Base-by-base conservation (phyloP, 2,329 filamentous ascomycete species). In the Corinectria fuckeliana region DNA sequence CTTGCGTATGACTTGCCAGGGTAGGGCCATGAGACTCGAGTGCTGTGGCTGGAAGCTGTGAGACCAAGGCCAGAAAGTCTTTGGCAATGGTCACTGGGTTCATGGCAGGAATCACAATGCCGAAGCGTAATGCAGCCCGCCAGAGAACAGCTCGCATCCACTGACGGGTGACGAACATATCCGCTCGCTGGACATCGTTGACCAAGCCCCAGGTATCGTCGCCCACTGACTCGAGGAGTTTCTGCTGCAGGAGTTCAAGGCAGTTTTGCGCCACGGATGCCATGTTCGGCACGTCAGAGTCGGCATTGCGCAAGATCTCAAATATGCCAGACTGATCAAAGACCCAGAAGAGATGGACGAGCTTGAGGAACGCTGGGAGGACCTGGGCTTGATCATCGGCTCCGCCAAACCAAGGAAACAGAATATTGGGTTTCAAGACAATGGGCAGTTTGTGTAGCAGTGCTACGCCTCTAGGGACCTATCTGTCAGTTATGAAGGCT, bases 61-160 rank as follows among this genome's bases (percentile, higher is more conserved):
- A 75, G 5, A 82, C 77, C 3, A 78, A 70, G 4, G 72, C 70
- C 16, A 83, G 63, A 21, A 83, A 80, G 47, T 82, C 79, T 13
- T 74, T 75, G 3, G 80, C 80, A 41, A 82, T 81, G 14, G 76
- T 71, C 3, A 82, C 71, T 0, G 80, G 80, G 51, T 77, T 70
- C 60, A 74, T 63, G 1, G 66, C 58, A 26, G 68, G 58, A 38
- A 73, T 60, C n/a, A 67, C 69, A 9, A 75, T 74, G 3, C 72
- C 72, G 56, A 72, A 73, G 1, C 72, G 68, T 25, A 76, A 68
- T 0, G 77, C 74, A 1, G 78, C 73, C 14, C 79, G 74, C 81
- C 80, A 83, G 13, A 82, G 61, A 3, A 82, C 75, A 39, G 80
- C 77, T 7, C 79, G 76, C 80, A 83, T 82, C 81, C 81, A 83